A percentile compares a stretch with the other conserved stretches of the same genome.
Conservation (phyloP, 1,284 basidiomycete genomes). For the Wallemia mellicola region DNA sequence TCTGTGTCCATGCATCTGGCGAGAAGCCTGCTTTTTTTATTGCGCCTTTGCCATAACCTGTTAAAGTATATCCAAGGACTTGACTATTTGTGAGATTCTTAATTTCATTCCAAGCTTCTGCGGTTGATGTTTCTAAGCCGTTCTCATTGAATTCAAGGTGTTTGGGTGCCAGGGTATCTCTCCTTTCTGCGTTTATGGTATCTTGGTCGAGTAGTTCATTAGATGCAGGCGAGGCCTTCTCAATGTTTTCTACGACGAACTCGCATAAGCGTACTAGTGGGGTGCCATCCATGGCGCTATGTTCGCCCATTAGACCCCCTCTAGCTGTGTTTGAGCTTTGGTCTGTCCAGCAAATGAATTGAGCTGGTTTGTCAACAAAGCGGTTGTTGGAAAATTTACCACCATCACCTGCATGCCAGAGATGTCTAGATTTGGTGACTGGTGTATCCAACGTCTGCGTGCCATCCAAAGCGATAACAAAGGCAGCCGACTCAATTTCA, state of each 20-base stretch:
- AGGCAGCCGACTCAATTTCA: neutral
- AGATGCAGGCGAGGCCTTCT: constrained; percentile 7
- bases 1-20: constrained; percentile 77
- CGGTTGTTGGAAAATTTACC: neutral
- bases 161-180: constrained; percentile 15
- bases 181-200: constrained; percentile 23
- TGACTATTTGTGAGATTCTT: constrained; percentile 33
- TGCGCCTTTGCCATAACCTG: constrained; percentile 53
- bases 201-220: neutral
- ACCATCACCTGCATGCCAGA: neutral
- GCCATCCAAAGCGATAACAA: neutral
- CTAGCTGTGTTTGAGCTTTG: constrained; percentile 38
- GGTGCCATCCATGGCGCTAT: constrained; percentile 67
- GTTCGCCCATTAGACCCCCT: constrained; percentile 66
- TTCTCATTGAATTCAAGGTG: constrained; percentile 9
- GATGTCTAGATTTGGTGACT: neutral
- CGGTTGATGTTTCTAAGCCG: constrained; percentile 24
- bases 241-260: constrained; percentile 33
- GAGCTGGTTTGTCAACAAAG: constrained; percentile 45
- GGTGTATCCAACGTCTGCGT: neutral
- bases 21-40: constrained; percentile 59
- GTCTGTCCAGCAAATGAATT: constrained; percentile 26
- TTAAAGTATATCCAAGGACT: constrained; percentile 32
- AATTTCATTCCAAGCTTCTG: constrained; percentile 26
- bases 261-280: constrained; percentile 37